Evolutionary conservation across 192 early-diverging fungal genomes (phyloP), one percentile per base, ranked within the genome.

Genomic region (Backusella australiensis): DNA sequence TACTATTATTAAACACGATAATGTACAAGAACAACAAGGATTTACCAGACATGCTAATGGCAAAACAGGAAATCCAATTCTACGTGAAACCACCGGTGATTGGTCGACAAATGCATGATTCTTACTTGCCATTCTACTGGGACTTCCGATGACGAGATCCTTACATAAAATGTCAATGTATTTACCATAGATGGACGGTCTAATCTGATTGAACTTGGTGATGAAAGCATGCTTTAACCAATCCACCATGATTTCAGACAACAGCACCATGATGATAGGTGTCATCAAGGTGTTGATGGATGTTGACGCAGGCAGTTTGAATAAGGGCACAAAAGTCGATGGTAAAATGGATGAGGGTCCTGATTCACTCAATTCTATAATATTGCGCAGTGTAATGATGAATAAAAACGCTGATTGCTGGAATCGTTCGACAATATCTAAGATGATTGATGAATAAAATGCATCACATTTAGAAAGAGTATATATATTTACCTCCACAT

Each of bases 201-300:
- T 81, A 74, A 98, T 94, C 75, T 93, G 92, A 82, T 99, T 99
- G 82, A 98, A 97, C 77, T 98, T 98, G 14, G 94, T 95, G 66
- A 99, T 95, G 81, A 99, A 99, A 0, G 98, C 94, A 82, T 99
- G 98, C 82, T 99, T 99, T 71, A 98, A 82, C 95, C 96, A 98
- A 81, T 99, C 97, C 6, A 98, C 96, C 21, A 97, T 75, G 11
- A 98, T 84, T 80, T 98, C 98, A 42, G 96, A 95, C 0, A 89
- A 90, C 67, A 94, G 88, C 6, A 99, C 95, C 74, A 96, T 87
- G 36, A 98, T 79, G 7, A 93, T 90, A 1, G 97, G 98, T 11
- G 91, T 93, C 72, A 96, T 77, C 14, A 96, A 76, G 11, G 92
- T 83, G 26, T 89, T 90, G 12, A 89, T 74, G 39, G 90, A 88